Conservation (phyloP, 441 rosid species). For the Iberis amara region DNA sequence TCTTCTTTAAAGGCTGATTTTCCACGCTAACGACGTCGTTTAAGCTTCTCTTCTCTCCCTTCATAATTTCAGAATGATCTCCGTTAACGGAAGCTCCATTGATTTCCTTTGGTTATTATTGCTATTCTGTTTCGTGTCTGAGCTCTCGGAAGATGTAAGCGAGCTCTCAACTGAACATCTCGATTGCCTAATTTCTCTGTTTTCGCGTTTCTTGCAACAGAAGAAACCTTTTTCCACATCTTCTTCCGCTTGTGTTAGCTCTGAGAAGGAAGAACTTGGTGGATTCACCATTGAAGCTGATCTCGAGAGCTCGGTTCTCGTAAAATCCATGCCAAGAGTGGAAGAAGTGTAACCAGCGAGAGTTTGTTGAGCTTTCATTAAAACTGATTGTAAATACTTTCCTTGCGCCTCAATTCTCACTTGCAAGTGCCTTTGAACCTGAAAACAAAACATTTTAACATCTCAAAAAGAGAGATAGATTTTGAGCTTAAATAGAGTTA, state of each 20-base stretch:
- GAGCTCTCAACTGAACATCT: conserved; percentile 79
- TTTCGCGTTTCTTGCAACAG: conserved; percentile 18
- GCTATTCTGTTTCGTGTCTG: conserved; percentile 43
- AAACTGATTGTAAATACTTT: too few species aligned
- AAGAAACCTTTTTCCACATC: conserved; percentile 22
- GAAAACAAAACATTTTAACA: conserved; percentile 28
- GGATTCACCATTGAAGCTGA: conserved; percentile 66
- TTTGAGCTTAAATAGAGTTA: background rate
- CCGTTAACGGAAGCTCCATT: conserved; percentile 59
- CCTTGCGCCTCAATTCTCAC: conserved; percentile 80
- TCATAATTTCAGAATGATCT: conserved; percentile 39
- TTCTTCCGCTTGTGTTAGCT: conserved; percentile 52
- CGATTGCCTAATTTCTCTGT: conserved; percentile 32
- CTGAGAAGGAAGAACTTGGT: conserved; percentile 61
- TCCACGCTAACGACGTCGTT: conserved; percentile 39
- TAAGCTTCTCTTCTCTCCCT: conserved; percentile 47
- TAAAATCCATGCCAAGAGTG: conserved; percentile 52
- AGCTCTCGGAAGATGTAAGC: conserved; percentile 77
- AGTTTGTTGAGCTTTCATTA: conserved; percentile 86
- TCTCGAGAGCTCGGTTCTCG: conserved; percentile 66
- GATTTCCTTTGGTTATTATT: conserved; percentile 26
- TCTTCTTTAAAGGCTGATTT: conserved; percentile 38
- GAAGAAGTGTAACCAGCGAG: conserved; percentile 64
- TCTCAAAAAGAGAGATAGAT: background rate
- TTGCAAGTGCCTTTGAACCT: conserved; percentile 96